Evolutionary conservation across 2,329 filamentous ascomycete species (phyloP).

Genomic region (Capronia americana): DNA sequence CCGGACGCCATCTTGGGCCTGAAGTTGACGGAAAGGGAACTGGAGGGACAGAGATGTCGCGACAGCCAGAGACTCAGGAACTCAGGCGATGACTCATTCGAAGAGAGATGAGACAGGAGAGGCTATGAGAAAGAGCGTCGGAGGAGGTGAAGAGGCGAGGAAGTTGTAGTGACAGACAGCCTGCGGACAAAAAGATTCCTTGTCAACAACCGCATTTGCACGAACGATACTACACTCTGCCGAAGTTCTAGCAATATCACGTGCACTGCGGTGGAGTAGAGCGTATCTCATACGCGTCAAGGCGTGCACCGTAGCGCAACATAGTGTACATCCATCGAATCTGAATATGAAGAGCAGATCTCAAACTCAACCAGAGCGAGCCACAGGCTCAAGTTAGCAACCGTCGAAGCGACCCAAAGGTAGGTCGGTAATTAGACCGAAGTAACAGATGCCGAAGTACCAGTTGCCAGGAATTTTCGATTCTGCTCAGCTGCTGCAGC

Average conservation of each 20-base stretch:
- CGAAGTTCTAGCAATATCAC: conserved; percentile 12
- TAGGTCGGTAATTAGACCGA: background rate
- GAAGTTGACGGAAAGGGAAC: background rate
- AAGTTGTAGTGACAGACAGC: conserved; percentile 6
- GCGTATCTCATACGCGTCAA: too few relatives aligned
- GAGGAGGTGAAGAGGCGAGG: conserved; percentile 1
- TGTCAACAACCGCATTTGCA: conserved; percentile 8
- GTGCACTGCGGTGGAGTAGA: conserved; percentile 2
- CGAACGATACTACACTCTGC: conserved; percentile 5
- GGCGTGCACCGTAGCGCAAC: too few relatives aligned
- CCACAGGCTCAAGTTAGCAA: background rate
- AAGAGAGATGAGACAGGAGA: background rate
- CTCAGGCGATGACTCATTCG: background rate
- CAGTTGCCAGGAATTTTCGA: background rate
- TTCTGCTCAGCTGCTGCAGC: background rate
- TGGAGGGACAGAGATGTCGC: background rate
- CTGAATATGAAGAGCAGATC: background rate
- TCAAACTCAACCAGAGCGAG: background rate
- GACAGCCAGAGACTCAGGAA: background rate
- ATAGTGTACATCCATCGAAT: too few relatives aligned
- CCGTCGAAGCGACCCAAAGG: background rate
- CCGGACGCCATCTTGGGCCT: conserved; percentile 43
- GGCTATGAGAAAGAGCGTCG: background rate
- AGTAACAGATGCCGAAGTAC: background rate
- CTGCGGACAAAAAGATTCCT: conserved; percentile 14